phyloP scores from a whole-genome alignment of 768 basidiomycete species.

The Tulasnella sp. region DNA sequence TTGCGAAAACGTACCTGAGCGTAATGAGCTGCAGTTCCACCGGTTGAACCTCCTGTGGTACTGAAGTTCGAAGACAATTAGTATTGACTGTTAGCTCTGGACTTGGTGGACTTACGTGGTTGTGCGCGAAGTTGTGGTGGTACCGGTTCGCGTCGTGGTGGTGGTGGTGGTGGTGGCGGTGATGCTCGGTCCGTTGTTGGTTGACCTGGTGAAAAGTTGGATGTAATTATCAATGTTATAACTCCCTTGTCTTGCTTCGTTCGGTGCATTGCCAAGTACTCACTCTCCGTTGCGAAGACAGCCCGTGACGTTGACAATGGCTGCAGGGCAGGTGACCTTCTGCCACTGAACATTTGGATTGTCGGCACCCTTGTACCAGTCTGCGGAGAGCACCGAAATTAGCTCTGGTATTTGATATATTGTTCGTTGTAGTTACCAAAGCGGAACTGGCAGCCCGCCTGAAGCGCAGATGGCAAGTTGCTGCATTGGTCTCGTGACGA shows the following conservation, averaged over 20 bases:
- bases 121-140: neutral
- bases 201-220: neutral
- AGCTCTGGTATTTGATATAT: neutral
- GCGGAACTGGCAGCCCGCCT: slow-evolving; percentile 36
- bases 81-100: neutral
- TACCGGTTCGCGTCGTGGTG: neutral
- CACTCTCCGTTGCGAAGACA: slow-evolving; percentile 29
- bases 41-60: neutral
- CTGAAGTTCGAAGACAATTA: neutral
- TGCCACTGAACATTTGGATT: slow-evolving; percentile 32
- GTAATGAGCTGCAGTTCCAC: neutral
- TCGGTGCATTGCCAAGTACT: neutral
- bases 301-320: slow-evolving; percentile 33
- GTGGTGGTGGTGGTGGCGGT: neutral
- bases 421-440: slow-evolving; percentile 21
- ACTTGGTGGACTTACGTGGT: neutral
- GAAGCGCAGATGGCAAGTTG: slow-evolving; percentile 34
- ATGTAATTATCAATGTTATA: neutral
- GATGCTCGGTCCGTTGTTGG: neutral
- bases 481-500: slow-evolving; percentile 33
- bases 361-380: slow-evolving; percentile 33
- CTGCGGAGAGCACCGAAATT: neutral
- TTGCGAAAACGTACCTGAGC: neutral
- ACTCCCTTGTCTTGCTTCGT: neutral
- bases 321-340: slow-evolving; percentile 35